Percentiles rank a stretch among this genome's conserved stretches.
These are phyloP conservation scores for Phytopythium boreale DNA, from an alignment of 352 stramenopile species.

Conservation along the genomic window DNA sequence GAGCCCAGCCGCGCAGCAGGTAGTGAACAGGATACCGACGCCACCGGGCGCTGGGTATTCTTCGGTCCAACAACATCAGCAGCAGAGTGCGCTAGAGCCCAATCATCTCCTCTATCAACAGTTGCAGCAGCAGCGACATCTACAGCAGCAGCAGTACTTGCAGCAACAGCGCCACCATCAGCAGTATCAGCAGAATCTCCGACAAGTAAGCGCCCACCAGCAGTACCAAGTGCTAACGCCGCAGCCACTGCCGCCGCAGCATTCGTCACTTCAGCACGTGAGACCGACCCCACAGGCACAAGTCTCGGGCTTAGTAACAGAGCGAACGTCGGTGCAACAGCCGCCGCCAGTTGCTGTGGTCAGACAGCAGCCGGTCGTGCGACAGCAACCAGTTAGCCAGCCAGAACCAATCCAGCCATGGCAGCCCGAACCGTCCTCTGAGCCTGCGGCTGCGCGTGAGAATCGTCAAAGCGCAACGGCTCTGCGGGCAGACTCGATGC, in stretches of 20 bases:
- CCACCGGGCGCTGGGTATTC: neutral
- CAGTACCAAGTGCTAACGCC: conserved; percentile 6
- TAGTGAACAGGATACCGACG: neutral
- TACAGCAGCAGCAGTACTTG: conserved; percentile 6
- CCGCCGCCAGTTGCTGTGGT: neutral
- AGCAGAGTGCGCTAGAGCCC: neutral
- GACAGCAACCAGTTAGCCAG: neutral
- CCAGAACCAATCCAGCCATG: neutral
- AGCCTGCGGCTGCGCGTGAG: neutral
- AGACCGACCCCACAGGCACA: neutral
- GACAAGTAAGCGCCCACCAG: conserved; percentile 11
- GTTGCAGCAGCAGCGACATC: conserved; percentile 17
- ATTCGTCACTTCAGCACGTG: neutral
- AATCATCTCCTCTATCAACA: neutral
- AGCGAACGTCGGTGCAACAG: conserved; percentile 8
- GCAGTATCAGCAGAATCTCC: conserved; percentile 11
- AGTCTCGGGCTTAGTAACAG: too few species aligned
- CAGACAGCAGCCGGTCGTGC: neutral
- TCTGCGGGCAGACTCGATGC: neutral
- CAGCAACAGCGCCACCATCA: conserved; percentile 13
- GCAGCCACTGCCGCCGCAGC: neutral
- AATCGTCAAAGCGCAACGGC: neutral
- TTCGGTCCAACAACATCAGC: neutral
- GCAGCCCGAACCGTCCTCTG: neutral
- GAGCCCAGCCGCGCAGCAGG: neutral